These are phyloP conservation scores for Carex kokanica DNA, from an alignment of 176 grass and related monocot genomes.

Conservation along the genomic window DNA sequence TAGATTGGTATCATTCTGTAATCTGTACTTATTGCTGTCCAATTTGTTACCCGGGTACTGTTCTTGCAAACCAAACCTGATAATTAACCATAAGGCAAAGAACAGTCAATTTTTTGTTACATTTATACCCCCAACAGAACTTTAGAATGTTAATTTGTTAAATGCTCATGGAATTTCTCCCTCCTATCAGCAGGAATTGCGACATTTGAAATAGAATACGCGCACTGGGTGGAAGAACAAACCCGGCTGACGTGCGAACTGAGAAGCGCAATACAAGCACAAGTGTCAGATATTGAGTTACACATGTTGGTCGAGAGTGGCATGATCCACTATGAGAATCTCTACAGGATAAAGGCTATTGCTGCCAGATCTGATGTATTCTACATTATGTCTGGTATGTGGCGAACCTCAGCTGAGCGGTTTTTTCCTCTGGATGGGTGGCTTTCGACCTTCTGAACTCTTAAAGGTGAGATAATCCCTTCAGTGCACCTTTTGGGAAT, in stretches of 20 bases:
- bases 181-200: conserved; percentile 34
- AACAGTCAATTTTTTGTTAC: not conserved
- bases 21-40: not conserved
- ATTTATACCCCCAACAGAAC: not conserved
- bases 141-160: not conserved
- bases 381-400: conserved; percentile 88
- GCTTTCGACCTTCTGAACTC: conserved; percentile 93
- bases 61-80: not conserved
- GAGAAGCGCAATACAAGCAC: conserved; percentile 46
- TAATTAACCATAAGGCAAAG: not conserved
- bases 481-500: not conserved
- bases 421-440: conserved; percentile 99
- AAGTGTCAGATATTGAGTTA: conserved; percentile 66
- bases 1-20: not conserved
- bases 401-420: conserved; percentile 71
- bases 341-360: conserved; percentile 67
- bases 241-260: conserved; percentile 55
- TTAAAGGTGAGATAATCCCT: conserved; percentile 56
- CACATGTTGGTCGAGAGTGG: conserved; percentile 57
- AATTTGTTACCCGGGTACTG: not conserved
- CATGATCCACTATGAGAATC: conserved; percentile 53
- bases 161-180: not conserved
- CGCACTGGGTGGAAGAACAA: conserved; percentile 77
- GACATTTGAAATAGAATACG: conserved; percentile 84
- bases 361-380: conserved; percentile 71